A percentile compares a stretch with the other conserved stretches of the same genome.
Evolutionary conservation across 2,329 filamentous ascomycete genomes (phyloP).

Genomic region (Aspergillus puulaauensis): DNA sequence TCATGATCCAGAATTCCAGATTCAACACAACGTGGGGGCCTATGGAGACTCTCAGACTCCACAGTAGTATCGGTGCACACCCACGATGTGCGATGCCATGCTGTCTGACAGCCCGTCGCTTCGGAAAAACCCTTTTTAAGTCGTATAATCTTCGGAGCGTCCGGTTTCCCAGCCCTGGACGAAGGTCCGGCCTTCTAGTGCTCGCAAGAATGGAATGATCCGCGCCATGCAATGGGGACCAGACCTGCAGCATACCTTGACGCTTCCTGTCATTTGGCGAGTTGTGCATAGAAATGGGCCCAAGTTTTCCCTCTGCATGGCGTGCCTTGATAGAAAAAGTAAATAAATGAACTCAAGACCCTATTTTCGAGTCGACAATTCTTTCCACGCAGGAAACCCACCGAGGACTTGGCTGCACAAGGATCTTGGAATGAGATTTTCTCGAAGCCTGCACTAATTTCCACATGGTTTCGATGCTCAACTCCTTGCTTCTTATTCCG

Average conservation of each 20-base stretch:
- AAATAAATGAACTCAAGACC: not conserved
- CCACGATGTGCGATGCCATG: not conserved
- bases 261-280: not conserved
- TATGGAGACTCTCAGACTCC: not conserved
- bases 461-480: constrained; percentile 24
- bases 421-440: not conserved
- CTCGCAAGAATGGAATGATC: constrained; percentile 1
- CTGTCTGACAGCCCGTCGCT: not conserved
- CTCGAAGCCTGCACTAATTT: constrained; percentile 1
- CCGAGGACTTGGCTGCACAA: not conserved
- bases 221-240: not conserved
- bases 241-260: not conserved
- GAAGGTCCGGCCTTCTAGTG: not conserved
- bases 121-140: not conserved
- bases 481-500: constrained; percentile 18
- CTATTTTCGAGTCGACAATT: not conserved
- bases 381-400: not conserved
- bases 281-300: not conserved
- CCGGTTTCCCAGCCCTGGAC: too few species aligned
- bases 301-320: constrained; percentile 5
- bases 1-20: not conserved
- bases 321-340: not conserved
- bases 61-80: not conserved
- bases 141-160: too few species aligned
- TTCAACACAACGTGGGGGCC: not conserved